These are phyloP conservation scores for Psilocybe cyanescens DNA, from an alignment of 768 basidiomycete genomes.

Conservation along the genomic window DNA sequence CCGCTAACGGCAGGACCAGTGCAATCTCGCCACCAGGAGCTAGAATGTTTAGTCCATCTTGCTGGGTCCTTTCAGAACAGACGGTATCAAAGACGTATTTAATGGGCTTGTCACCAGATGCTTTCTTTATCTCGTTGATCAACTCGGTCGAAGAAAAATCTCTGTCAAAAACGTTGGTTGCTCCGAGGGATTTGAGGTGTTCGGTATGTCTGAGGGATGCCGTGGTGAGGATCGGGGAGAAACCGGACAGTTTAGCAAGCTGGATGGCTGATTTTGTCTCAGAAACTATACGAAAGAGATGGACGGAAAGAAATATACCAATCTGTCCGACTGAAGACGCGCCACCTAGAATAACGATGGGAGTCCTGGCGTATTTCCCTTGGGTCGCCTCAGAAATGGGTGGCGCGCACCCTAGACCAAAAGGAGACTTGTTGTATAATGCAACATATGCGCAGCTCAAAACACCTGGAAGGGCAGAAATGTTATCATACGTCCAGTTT, in stretches of 20 bases:
- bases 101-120: constrained; percentile 22
- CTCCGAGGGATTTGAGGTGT: constrained; percentile 41
- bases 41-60: constrained; percentile 28
- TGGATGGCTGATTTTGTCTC: constrained; percentile 11
- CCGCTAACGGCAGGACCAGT: neutral
- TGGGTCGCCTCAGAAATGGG: constrained; percentile 33
- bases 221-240: constrained; percentile 45
- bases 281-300: neutral
- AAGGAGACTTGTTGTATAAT: constrained; percentile 40
- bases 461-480: constrained; percentile 49
- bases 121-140: constrained; percentile 22
- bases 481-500: constrained; percentile 42
- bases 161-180: constrained; percentile 43
- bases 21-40: constrained; percentile 13
- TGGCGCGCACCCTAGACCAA: constrained; percentile 43
- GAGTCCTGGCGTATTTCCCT: constrained; percentile 45
- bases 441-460: constrained; percentile 52
- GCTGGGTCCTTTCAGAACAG: constrained; percentile 24
- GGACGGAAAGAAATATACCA: constrained; percentile 28
- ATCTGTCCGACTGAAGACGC: constrained; percentile 53
- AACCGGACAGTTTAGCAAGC: constrained; percentile 43
- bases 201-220: constrained; percentile 35
- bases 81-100: constrained; percentile 31
- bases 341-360: constrained; percentile 52
- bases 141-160: constrained; percentile 22